A percentile compares a stretch with the other conserved stretches of the same genome.
Evolutionary conservation across 768 basidiomycete species (phyloP).

Genomic region (Pisolithus albus): DNA sequence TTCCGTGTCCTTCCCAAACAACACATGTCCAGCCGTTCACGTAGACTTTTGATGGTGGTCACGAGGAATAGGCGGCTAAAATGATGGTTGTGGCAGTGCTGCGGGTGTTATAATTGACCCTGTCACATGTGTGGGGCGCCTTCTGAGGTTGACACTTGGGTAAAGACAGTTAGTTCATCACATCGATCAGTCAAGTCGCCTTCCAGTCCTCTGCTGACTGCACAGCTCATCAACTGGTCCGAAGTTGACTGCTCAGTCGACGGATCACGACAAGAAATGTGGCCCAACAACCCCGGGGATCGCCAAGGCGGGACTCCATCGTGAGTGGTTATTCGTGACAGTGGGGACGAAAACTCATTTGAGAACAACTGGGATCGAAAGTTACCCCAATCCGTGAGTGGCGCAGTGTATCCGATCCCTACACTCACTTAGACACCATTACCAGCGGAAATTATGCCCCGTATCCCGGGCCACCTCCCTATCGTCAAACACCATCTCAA

Average conservation of each 20-base stretch:
- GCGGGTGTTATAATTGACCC: not conserved
- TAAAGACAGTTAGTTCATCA: not conserved
- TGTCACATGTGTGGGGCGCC: not conserved
- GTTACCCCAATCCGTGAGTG: constrained; percentile 13
- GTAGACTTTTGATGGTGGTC: no score
- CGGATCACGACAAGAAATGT: no score
- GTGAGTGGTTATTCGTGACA: constrained; percentile 7
- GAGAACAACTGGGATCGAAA: not conserved
- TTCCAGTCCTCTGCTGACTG: no score
- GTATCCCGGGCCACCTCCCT: not conserved
- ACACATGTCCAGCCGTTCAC: no score
- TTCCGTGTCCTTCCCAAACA: no score
- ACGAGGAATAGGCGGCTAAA: not conserved
- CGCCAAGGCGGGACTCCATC: not conserved
- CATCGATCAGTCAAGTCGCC: not conserved
- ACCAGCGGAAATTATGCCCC: not conserved
- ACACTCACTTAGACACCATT: not conserved
- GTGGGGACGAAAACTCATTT: not conserved
- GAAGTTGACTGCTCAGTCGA: no score
- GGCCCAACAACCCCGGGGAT: not conserved
- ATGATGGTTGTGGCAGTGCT: not conserved
- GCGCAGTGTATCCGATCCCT: not conserved
- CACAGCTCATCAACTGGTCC: no score
- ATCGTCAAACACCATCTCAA: not conserved
- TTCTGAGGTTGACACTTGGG: not conserved